These are phyloP conservation scores for Xylariaceae sp. DNA, from an alignment of 2,329 filamentous ascomycete genomes.

Conservation along the genomic window DNA sequence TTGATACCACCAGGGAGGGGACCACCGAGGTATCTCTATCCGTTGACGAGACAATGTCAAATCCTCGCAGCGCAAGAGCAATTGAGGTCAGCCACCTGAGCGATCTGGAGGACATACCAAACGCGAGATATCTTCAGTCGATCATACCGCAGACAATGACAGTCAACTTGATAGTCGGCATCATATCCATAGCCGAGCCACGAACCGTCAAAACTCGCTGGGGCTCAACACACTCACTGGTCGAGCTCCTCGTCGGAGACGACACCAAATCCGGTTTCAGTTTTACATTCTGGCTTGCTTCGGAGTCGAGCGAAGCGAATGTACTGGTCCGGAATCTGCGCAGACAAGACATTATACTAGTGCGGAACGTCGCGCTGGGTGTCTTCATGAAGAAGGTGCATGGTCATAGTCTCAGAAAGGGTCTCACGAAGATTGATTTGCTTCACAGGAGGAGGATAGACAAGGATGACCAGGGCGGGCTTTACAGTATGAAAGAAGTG, in stretches of 20 bases:
- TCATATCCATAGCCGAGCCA: slow-evolving; percentile 67
- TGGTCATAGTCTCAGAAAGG: slow-evolving; percentile 73
- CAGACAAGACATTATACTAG: slow-evolving; percentile 70
- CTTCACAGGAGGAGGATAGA: slow-evolving; percentile 55
- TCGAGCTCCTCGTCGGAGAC: slow-evolving; percentile 80
- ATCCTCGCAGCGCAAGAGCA: slow-evolving; percentile 21
- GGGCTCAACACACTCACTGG: slow-evolving; percentile 58
- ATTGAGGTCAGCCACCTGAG: slow-evolving; percentile 44
- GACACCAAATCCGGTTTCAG: slow-evolving; percentile 78
- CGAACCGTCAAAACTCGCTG: slow-evolving; percentile 65
- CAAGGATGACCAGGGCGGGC: slow-evolving; percentile 48
- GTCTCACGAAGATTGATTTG: slow-evolving; percentile 65
- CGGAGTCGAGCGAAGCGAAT: slow-evolving; percentile 27
- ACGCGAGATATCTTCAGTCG: slow-evolving; percentile 57
- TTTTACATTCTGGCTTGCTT: slow-evolving; percentile 75
- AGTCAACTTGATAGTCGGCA: slow-evolving; percentile 73
- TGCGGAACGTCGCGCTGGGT: slow-evolving; percentile 75
- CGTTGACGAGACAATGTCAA: slow-evolving; percentile 15
- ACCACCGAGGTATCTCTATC: slow-evolving; percentile 31
- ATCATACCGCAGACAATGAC: slow-evolving; percentile 79
- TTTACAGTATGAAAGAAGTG: slow-evolving; percentile 53
- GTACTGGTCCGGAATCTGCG: slow-evolving; percentile 44
- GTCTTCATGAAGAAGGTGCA: slow-evolving; percentile 75
- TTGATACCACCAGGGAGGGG: slow-evolving; percentile 33
- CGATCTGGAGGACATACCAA: slow-evolving; percentile 67